Evolutionary conservation across 768 basidiomycete genomes (phyloP).

Genomic region (Lanmaoa pseudosensibilis): DNA sequence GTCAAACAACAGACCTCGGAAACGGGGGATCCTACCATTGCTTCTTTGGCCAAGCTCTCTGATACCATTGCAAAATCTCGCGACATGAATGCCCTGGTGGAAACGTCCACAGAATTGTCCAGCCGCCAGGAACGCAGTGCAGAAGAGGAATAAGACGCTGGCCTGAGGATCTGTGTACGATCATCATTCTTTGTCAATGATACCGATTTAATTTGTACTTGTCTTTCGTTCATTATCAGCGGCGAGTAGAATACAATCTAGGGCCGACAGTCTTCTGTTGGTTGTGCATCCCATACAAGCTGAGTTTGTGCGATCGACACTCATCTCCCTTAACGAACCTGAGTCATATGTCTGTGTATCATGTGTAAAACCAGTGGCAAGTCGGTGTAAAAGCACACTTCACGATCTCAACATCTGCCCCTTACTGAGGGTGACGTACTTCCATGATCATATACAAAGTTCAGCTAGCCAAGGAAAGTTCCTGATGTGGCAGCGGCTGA

Average conservation of each 20-base stretch:
- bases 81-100: conserved; percentile 21
- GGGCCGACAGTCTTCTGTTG: neutral
- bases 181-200: neutral
- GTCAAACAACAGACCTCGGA: conserved; percentile 23
- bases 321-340: neutral
- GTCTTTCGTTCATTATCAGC: conserved; percentile 3
- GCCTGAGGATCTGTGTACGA: neutral
- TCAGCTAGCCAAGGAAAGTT: no score
- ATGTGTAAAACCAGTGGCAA: neutral
- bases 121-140: neutral
- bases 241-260: neutral
- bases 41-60: conserved; percentile 19
- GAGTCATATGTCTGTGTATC: neutral
- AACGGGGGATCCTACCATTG: conserved; percentile 21
- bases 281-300: neutral
- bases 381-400: no score
- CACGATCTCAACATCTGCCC: no score
- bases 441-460: no score
- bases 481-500: no score
- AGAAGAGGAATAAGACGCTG: neutral
- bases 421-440: no score
- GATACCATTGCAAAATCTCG: conserved; percentile 19
- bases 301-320: neutral
- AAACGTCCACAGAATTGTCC: conserved; percentile 3
- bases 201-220: neutral